Conservation (phyloP, 306 rosid species). For the Citrullus amarus region DNA sequence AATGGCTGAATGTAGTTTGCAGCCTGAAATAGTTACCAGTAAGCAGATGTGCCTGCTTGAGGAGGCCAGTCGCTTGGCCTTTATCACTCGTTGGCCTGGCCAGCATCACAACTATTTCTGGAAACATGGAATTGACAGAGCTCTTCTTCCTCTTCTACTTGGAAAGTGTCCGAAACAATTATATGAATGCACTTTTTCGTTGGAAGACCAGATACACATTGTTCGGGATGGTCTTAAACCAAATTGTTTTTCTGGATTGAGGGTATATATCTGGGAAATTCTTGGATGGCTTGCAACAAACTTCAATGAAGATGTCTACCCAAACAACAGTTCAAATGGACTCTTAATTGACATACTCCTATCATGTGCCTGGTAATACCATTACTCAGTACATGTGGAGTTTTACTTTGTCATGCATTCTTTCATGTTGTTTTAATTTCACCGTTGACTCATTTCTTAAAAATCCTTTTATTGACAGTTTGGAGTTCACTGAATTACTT, state of each 20-base stretch:
- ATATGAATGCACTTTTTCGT: slow-evolving; percentile 22
- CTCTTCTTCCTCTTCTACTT: slow-evolving; percentile 61
- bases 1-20: slow-evolving; percentile 31
- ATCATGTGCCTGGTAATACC: slow-evolving; percentile 60
- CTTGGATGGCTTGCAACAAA: slow-evolving; percentile 74
- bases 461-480: slow-evolving; percentile 28
- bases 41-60: slow-evolving; percentile 33
- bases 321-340: slow-evolving; percentile 21
- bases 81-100: slow-evolving; percentile 69
- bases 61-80: slow-evolving; percentile 74
- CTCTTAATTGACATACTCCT: slow-evolving; percentile 42
- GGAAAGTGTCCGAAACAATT: slow-evolving; percentile 32
- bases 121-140: slow-evolving; percentile 53
- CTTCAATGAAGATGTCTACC: slow-evolving; percentile 45
- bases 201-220: slow-evolving; percentile 48
- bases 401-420: slow-evolving; percentile 3
- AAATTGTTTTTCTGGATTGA: slow-evolving; percentile 33
- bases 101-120: slow-evolving; percentile 64
- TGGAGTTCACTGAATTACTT: slow-evolving; percentile 39
- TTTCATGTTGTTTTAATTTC: not conserved
- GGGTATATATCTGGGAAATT: slow-evolving; percentile 69
- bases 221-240: slow-evolving; percentile 36
- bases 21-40: slow-evolving; percentile 28
- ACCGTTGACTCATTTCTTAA: not conserved
- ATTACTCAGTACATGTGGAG: not conserved